Evolutionary conservation across 345 rosid species (phyloP).

Genomic region (Brassica incana): DNA sequence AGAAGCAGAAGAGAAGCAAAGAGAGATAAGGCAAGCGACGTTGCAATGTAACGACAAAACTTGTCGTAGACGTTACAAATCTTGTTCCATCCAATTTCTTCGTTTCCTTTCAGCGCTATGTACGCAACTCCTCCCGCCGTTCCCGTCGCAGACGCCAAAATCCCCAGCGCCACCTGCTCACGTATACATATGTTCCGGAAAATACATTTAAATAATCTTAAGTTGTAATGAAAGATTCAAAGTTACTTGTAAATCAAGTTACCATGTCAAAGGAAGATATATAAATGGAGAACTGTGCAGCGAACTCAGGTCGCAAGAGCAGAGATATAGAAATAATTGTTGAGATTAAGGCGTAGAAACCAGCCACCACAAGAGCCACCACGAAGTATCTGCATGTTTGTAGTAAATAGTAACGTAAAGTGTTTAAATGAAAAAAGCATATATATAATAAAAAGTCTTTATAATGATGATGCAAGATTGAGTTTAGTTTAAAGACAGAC

Average conservation of each 20-base stretch:
- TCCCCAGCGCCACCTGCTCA: slow-evolving; percentile 66
- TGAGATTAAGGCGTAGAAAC: slow-evolving; percentile 61
- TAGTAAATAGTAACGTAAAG: not conserved
- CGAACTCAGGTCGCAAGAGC: slow-evolving; percentile 42
- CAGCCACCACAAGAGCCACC: slow-evolving; percentile 58
- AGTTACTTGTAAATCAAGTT: slow-evolving; percentile 24
- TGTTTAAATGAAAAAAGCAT: not conserved
- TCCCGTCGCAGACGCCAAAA: slow-evolving; percentile 77
- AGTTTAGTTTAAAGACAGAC: slow-evolving; percentile 41
- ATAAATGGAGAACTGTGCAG: slow-evolving; percentile 42
- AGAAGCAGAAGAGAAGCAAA: slow-evolving; percentile 60
- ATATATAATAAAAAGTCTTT: not conserved
- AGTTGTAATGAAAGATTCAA: not conserved
- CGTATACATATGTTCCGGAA: not conserved
- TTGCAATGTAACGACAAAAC: slow-evolving; percentile 61
- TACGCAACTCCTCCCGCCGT: slow-evolving; percentile 75
- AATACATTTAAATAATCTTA: not conserved
- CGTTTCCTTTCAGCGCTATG: slow-evolving; percentile 67
- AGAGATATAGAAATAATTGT: slow-evolving; percentile 51
- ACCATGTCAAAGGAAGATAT: slow-evolving; percentile 59
- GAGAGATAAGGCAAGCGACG: slow-evolving; percentile 50
- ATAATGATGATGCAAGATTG: not conserved
- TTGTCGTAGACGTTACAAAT: slow-evolving; percentile 55
- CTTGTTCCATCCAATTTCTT: slow-evolving; percentile 51
- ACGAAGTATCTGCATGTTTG: slow-evolving; percentile 59